These are phyloP conservation scores for Apiospora rasikravindrae DNA, from an alignment of 2,329 filamentous ascomycete species.

Conservation along the genomic window DNA sequence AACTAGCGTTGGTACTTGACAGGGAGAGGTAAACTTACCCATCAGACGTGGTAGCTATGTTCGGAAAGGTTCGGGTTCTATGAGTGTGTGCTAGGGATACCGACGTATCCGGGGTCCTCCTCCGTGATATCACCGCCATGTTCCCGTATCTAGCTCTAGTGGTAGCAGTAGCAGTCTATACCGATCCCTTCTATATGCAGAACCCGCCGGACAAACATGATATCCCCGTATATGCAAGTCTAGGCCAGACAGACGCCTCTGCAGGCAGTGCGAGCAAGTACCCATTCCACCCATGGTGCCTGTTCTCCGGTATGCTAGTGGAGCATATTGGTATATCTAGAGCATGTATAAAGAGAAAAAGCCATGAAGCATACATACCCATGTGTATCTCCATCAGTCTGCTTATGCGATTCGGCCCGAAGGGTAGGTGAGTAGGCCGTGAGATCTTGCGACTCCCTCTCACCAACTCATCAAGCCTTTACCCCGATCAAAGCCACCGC, in stretches of 20 bases:
- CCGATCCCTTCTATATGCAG: background rate
- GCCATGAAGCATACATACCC: too few species aligned
- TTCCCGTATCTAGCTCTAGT: background rate
- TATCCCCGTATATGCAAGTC: background rate
- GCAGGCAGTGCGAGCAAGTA: background rate
- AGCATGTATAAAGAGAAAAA: background rate
- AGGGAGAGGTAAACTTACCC: too few species aligned
- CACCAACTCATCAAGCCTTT: constrained; percentile 89
- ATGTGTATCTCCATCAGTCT: background rate
- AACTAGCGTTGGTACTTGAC: too few species aligned
- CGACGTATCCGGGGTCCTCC: background rate
- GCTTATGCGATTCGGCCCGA: background rate
- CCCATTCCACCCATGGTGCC: background rate
- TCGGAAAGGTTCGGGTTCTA: background rate
- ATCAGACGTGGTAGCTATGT: too few species aligned
- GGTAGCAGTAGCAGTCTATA: background rate
- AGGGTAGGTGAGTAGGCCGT: background rate
- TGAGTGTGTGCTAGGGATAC: too few species aligned
- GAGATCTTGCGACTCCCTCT: constrained; percentile 19
- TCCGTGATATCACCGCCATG: background rate
- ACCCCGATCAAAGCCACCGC: constrained; percentile 87
- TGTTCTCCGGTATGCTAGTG: background rate
- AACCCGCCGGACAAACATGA: background rate
- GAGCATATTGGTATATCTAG: background rate
- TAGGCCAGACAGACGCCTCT: background rate